phyloP scores from a whole-genome alignment of 257 asterid genomes.

The Handroanthus guayacan region DNA sequence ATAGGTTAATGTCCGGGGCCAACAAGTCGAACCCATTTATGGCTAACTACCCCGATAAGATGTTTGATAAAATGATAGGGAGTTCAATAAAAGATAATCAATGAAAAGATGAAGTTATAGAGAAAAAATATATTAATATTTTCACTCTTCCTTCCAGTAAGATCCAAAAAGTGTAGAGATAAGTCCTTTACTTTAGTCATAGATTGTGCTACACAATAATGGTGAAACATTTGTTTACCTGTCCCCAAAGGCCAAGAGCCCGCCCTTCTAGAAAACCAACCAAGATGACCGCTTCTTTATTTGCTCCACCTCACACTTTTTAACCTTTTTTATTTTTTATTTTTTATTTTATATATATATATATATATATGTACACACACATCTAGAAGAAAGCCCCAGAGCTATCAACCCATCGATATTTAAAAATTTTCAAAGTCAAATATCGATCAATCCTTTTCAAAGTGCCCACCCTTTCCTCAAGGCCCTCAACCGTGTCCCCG shows the following conservation, averaged over 20 bases:
- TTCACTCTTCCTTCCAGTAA: too few relatives aligned
- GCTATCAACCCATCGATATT: conserved; percentile 28
- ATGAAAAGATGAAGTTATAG: too few relatives aligned
- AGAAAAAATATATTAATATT: too few relatives aligned
- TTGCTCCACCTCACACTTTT: background rate
- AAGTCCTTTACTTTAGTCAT: background rate
- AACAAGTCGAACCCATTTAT: too few relatives aligned
- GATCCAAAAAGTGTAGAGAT: too few relatives aligned
- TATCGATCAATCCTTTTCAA: conserved; percentile 38
- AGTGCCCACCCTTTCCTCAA: conserved; percentile 38
- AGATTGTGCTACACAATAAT: conserved; percentile 1
- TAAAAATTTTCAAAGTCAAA: conserved; percentile 22
- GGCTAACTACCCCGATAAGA: too few relatives aligned
- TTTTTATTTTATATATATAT: too few relatives aligned
- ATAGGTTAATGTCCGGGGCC: too few relatives aligned
- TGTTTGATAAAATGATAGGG: too few relatives aligned
- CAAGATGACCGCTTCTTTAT: conserved; percentile 16
- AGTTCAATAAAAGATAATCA: too few relatives aligned
- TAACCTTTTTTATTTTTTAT: background rate
- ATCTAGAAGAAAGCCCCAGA: conserved; percentile 41
- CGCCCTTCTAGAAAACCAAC: conserved; percentile 41
- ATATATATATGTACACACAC: background rate
- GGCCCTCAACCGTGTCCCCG: conserved; percentile 40
- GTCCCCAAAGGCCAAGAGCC: conserved; percentile 23
- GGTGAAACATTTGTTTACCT: background rate